A percentile compares a stretch with the other conserved stretches of the same genome.
phyloP scores from a whole-genome alignment of 2,329 filamentous ascomycete species.

The Penicillium verrucosum region DNA sequence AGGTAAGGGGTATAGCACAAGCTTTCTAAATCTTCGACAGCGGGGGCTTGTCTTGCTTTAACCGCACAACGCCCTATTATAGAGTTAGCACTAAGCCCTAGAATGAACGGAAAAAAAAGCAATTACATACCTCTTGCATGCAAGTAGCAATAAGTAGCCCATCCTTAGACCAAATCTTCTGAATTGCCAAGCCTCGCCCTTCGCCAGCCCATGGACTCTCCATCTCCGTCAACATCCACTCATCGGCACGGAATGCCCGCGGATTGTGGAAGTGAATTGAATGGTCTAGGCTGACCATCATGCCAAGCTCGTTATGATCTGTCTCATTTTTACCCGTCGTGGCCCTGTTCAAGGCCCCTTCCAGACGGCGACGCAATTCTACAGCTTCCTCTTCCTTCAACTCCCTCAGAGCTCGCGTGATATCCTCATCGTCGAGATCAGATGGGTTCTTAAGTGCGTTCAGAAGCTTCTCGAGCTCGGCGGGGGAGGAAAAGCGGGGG shows the following conservation, averaged over 20 bases:
- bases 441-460: slow-evolving; percentile 43
- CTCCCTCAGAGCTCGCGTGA: slow-evolving; percentile 40
- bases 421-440: slow-evolving; percentile 42
- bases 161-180: slow-evolving; percentile 50
- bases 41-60: slow-evolving; percentile 43
- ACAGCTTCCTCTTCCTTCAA: slow-evolving; percentile 43
- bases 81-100: slow-evolving; percentile 13
- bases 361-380: slow-evolving; percentile 37
- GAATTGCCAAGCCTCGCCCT: slow-evolving; percentile 47
- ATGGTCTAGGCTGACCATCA: slow-evolving; percentile 53
- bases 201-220: slow-evolving; percentile 52
- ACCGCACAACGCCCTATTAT: slow-evolving; percentile 44
- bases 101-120: not conserved
- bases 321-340: slow-evolving; percentile 21
- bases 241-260: slow-evolving; percentile 47
- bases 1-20: slow-evolving; percentile 3
- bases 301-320: slow-evolving; percentile 42
- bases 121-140: slow-evolving; percentile 46
- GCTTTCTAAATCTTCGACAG: slow-evolving; percentile 30
- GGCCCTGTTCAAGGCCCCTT: slow-evolving; percentile 33
- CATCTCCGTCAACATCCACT: slow-evolving; percentile 52
- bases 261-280: slow-evolving; percentile 53
- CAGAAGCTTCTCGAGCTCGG: slow-evolving; percentile 40
- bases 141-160: slow-evolving; percentile 50
- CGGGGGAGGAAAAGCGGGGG: slow-evolving; percentile 65